These are phyloP conservation scores for Alternaria sp. DNA, from an alignment of 2,329 filamentous ascomycete genomes.

Conservation along the genomic window DNA sequence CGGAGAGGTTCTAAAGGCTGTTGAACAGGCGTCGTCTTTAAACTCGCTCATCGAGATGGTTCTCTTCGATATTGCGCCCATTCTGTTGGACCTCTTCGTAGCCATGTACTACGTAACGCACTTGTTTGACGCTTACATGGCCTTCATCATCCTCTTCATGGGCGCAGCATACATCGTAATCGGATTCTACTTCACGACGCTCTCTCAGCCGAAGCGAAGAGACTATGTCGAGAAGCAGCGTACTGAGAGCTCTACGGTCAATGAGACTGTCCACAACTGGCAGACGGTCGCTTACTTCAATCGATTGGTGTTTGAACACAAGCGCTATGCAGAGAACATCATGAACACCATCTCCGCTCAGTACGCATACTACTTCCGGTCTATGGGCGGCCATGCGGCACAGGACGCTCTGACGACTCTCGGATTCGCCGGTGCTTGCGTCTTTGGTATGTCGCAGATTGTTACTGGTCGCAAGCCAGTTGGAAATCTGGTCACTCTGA, in stretches of 20 bases:
- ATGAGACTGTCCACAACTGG: slow-evolving; percentile 67
- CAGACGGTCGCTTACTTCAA: slow-evolving; percentile 67
- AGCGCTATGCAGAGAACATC: slow-evolving; percentile 55
- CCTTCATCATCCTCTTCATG: slow-evolving; percentile 48
- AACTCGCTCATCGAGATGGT: slow-evolving; percentile 66
- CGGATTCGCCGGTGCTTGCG: slow-evolving; percentile 57
- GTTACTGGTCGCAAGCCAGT: slow-evolving; percentile 57
- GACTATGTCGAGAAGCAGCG: slow-evolving; percentile 54
- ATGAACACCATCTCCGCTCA: slow-evolving; percentile 46
- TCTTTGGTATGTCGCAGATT: slow-evolving; percentile 63
- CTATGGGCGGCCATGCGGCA: slow-evolving; percentile 44
- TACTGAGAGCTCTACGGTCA: slow-evolving; percentile 61
- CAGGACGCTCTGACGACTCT: slow-evolving; percentile 58
- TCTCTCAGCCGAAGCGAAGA: slow-evolving; percentile 50
- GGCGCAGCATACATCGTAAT: slow-evolving; percentile 59
- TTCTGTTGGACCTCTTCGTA: slow-evolving; percentile 66
- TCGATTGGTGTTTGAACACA: slow-evolving; percentile 60
- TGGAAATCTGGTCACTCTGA: slow-evolving; percentile 69
- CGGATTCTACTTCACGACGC: slow-evolving; percentile 53
- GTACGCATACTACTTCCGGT: slow-evolving; percentile 42
- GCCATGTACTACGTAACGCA: slow-evolving; percentile 67
- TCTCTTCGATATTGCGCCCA: slow-evolving; percentile 66
- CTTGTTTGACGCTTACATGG: slow-evolving; percentile 65
- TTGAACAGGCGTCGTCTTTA: slow-evolving; percentile 68
- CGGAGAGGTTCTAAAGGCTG: slow-evolving; percentile 68